A percentile compares a stretch with the other conserved stretches of the same genome.
phyloP scores from a whole-genome alignment of 73 alveolate genomes.

The Paraurostyla sp. region DNA sequence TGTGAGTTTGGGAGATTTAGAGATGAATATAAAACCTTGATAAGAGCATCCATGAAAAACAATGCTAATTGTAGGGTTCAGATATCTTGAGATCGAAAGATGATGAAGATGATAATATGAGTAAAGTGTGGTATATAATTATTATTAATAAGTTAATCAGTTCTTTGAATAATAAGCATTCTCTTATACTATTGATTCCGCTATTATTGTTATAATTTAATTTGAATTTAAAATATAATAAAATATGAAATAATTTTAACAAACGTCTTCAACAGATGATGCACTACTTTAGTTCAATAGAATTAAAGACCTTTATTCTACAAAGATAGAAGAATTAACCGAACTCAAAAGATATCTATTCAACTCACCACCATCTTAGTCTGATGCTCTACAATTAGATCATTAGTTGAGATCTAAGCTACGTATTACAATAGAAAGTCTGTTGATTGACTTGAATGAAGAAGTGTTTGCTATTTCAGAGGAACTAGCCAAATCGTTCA shows the following conservation, averaged over 20 bases:
- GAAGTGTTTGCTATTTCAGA: slow-evolving; percentile 47
- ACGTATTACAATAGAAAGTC: slow-evolving; percentile 49
- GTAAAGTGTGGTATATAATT: no score
- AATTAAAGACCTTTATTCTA: slow-evolving; percentile 13
- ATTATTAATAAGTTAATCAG: no score
- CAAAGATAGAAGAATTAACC: background rate
- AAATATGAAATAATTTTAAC: background rate
- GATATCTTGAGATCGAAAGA: background rate
- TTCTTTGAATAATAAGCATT: background rate
- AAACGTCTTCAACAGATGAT: background rate
- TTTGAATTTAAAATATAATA: slow-evolving; percentile 27
- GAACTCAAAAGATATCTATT: slow-evolving; percentile 2
- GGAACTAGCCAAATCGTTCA: slow-evolving; percentile 54
- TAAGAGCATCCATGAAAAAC: background rate
- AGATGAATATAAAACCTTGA: slow-evolving; percentile 7
- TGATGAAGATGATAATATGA: no score
- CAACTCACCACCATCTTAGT: background rate
- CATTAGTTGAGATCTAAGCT: slow-evolving; percentile 23
- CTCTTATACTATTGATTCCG: no score
- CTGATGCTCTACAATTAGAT: slow-evolving; percentile 26
- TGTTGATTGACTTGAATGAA: slow-evolving; percentile 51
- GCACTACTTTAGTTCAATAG: slow-evolving; percentile 11
- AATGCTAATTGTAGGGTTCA: slow-evolving; percentile 28
- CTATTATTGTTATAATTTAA: background rate
- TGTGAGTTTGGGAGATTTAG: background rate